Evolutionary conservation across 345 rosid genomes (phyloP).

Genomic region (Zanthoxylum bungeanum): DNA sequence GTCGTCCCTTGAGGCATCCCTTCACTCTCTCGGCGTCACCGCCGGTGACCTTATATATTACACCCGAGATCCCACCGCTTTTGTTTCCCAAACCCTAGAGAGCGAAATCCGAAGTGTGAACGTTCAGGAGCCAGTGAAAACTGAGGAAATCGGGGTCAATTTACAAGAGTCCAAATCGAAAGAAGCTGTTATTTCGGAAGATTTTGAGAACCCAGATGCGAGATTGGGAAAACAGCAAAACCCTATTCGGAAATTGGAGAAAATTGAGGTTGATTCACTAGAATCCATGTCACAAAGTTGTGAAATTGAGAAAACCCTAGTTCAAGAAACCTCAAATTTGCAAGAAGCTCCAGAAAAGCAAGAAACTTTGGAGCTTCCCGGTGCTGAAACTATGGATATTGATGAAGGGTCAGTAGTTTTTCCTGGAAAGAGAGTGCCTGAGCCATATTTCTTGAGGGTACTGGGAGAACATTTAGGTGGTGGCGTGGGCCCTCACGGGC

Average conservation of each 20-base stretch:
- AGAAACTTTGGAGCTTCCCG: constrained; percentile 3
- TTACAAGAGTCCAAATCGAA: not conserved
- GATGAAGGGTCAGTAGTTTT: constrained; percentile 18
- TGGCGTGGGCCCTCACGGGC: constrained; percentile 33
- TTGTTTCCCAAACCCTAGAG: not conserved
- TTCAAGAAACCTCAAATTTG: not conserved
- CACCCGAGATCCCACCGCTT: constrained; percentile 34
- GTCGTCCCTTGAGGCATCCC: constrained; percentile 39
- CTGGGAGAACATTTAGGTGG: constrained; percentile 46
- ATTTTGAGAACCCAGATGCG: not conserved
- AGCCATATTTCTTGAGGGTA: constrained; percentile 56
- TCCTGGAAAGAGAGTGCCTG: constrained; percentile 33
- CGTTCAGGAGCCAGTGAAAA: constrained; percentile 6
- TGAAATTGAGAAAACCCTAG: too few species aligned
- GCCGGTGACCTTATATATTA: constrained; percentile 70
- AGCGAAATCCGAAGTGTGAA: not conserved
- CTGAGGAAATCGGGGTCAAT: constrained; percentile 4
- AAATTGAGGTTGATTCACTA: constrained; percentile 6
- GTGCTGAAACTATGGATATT: constrained; percentile 23
- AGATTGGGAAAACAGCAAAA: not conserved
- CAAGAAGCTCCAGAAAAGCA: not conserved
- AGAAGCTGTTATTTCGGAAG: constrained; percentile 7
- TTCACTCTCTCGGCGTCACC: constrained; percentile 58
- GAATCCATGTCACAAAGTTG: not conserved
- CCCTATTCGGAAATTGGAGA: constrained; percentile 4